Evolutionary conservation across 495 filamentous ascomycete genomes (phyloP), one percentile per base, ranked within the genome.

Genomic region (Neurospora pannonica): DNA sequence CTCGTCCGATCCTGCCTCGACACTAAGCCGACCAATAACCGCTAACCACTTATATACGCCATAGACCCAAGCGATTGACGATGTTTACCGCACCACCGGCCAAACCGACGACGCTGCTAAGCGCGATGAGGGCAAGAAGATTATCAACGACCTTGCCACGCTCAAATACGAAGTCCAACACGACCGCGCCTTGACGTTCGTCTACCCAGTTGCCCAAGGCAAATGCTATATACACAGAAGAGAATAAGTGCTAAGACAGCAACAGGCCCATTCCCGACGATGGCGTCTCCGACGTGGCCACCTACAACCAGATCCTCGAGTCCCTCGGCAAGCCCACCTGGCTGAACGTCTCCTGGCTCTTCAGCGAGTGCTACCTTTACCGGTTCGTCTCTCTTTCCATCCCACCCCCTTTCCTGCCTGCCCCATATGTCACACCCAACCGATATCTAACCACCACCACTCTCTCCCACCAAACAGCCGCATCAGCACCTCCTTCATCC

Each of bases 131-230:
- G 96, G 96, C 74, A 97, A 97, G 84, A 84, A 81, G 75, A 96
- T 99, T 74, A 87, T 97, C 43, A 90, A 90, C 80, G 88, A 91
- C 71, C 85, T 99, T 2, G 91, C 92, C 17, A 89, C 87, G 78
- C 86, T 99, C 75, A 99, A 99, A 84, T 97, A 98, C 83, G 95
- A 99, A 84, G 82, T 98, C 60, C 96, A 97, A 79, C 96, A 99
- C 81, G 89, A 98, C 80, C 88, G 94, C 54, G 85, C 90, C 75
- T 81, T 99, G 78, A 93, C 87, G 94, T 97, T 84, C 76, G 91
- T 84, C 34, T 48, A 34, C 17, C 36, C 70, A 8, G 8, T 54
- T 24, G 42, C n/a, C 46, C 46, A 28, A 54, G 5, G 2, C 21
- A 6, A 60, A 54, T 13, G 21, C 24, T 60, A 34, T 4, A 37